Conservation (phyloP, 768 basidiomycete genomes). For the Solioccasus polychromus region DNA sequence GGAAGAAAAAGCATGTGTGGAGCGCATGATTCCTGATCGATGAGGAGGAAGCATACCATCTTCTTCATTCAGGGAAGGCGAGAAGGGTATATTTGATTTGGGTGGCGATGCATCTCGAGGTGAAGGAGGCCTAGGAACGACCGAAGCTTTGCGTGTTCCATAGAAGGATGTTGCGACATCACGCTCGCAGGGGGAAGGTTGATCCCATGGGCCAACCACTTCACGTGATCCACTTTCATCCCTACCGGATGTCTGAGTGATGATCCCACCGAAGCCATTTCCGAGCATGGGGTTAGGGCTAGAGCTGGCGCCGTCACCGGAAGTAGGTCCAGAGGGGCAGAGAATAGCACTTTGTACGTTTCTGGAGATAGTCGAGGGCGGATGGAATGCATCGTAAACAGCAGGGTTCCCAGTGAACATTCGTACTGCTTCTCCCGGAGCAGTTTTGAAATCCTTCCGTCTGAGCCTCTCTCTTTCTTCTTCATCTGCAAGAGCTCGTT, state of each 20-base stretch:
- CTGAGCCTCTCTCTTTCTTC: slow-evolving; percentile 50
- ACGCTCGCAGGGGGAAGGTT: slow-evolving; percentile 32
- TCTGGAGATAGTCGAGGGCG: slow-evolving; percentile 39
- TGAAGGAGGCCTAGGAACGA: slow-evolving; percentile 25
- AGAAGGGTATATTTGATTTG: slow-evolving; percentile 21
- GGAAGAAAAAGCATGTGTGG: slow-evolving; percentile 22
- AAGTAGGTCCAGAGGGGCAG: slow-evolving; percentile 12
- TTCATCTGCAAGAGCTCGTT: slow-evolving; percentile 61
- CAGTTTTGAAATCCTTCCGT: slow-evolving; percentile 49
- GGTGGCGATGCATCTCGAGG: slow-evolving; percentile 28
- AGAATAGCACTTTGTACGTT: slow-evolving; percentile 24
- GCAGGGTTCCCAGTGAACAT: slow-evolving; percentile 41
- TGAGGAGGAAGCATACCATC: slow-evolving; percentile 34
- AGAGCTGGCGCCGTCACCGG: slow-evolving; percentile 16
- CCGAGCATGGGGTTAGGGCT: slow-evolving; percentile 23
- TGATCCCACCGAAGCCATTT: slow-evolving; percentile 23
- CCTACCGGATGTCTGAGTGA: slow-evolving; percentile 24
- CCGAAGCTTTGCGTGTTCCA: slow-evolving; percentile 23
- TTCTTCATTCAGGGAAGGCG: slow-evolving; percentile 23
- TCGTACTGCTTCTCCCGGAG: slow-evolving; percentile 35
- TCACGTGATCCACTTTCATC: slow-evolving; percentile 26
- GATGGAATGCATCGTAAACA: slow-evolving; percentile 80
- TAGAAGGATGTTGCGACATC: slow-evolving; percentile 28
- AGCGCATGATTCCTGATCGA: slow-evolving; percentile 28
- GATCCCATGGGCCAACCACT: slow-evolving; percentile 32